Percentiles rank a stretch among this genome's conserved stretches.
These are phyloP conservation scores for Magnolia officinalis DNA, from an alignment of 164 flowering plant species.

Conservation along the genomic window DNA sequence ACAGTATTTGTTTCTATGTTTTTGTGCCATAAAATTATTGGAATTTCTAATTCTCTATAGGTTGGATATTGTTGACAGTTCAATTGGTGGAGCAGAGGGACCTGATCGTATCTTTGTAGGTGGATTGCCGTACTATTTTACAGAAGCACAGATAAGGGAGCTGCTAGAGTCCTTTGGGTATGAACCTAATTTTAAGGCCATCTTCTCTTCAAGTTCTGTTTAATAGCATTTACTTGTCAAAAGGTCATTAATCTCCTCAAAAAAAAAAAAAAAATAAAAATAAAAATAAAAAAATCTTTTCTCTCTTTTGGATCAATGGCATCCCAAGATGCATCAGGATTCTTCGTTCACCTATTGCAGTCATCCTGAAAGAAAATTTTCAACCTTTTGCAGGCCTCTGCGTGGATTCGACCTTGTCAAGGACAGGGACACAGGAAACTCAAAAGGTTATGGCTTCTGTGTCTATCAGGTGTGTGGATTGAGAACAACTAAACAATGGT, in stretches of 20 bases:
- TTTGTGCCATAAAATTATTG: background rate
- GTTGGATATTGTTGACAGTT: conserved; percentile 31
- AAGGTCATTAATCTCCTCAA: background rate
- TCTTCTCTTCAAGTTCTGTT: background rate
- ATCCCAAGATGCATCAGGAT: background rate
- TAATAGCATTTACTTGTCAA: background rate
- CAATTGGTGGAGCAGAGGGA: conserved; percentile 66
- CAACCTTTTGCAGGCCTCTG: conserved; percentile 45
- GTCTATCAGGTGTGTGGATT: conserved; percentile 53
- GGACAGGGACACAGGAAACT: conserved; percentile 88
- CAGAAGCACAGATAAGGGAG: conserved; percentile 71
- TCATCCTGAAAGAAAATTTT: background rate
- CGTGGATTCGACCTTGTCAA: conserved; percentile 83
- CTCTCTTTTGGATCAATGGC: background rate
- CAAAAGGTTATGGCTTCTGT: conserved; percentile 90
- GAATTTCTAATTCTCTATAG: conserved; percentile 6
- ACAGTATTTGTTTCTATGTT: background rate
- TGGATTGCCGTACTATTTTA: conserved; percentile 79
- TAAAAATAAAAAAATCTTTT: too few relatives aligned
- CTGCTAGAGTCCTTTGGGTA: conserved; percentile 83
- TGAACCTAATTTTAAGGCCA: conserved; percentile 1
- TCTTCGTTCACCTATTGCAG: background rate
- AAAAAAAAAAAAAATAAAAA: too few relatives aligned
- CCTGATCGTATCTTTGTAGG: conserved; percentile 86
- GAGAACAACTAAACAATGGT: background rate